Evolutionary conservation across 176 grass and related monocot genomes (phyloP), one percentile per base, ranked within the genome.

Genomic region (Ensete ventricosum): DNA sequence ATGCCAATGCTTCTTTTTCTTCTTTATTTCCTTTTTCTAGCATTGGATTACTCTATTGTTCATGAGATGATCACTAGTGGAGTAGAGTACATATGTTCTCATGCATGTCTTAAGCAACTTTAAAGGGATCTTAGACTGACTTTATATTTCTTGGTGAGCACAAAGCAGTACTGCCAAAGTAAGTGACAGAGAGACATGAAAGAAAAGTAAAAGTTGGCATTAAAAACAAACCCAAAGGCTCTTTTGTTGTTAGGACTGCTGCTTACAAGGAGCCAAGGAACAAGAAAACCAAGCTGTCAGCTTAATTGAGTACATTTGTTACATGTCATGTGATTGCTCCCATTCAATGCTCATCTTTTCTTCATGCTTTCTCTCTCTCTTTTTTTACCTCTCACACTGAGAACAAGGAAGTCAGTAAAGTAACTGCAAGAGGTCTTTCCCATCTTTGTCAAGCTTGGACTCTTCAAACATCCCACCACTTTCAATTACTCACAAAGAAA

Each of bases 121-220:
- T 76, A 55, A 60, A 25, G 63, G 10, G 63, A 13, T 48, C 73
- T 29, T 48, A 59, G 54, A 75, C 54, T 24, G 73, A 65, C 10
- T 25, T 12, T 22, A 11, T 9, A 65, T 7, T 60, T 9, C 57
- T 60, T 60, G n/a, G 14, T 14, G n/a, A 60, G n/a, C 63, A 65
- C 63, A 65, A 25, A 25, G 22, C 9, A 12, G 63, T 27, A 22
- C 54, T 57, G 22, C 53, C 72, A 57, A 19, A 57, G 26, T 14
- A 22, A 26, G 54, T 57, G 11, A 73, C 43, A 73, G 51, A 54
- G 50, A 54, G n/a, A 72, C 10, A 54, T 43, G 20, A 17, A 75
- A 55, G 19, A 75, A 62, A 75, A 75, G 73, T 9, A 59, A 75
- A 62, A 62, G 73, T 65, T 20, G 53, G 55, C 53, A 62, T 26